phyloP scores from a whole-genome alignment of 345 rosid genomes.

The Euphorbia peplus region DNA sequence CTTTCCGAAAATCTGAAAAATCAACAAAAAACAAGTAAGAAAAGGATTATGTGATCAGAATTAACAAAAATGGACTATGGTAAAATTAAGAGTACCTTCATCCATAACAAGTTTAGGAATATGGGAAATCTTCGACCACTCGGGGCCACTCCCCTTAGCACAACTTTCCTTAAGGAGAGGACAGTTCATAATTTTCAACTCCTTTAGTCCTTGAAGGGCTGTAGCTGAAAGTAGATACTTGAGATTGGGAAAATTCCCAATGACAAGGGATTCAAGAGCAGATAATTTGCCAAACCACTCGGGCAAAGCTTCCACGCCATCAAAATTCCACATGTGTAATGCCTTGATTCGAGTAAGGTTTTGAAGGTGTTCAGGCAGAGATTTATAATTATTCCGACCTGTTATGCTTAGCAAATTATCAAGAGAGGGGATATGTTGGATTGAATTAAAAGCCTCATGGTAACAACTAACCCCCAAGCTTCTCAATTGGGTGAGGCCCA shows the following conservation, averaged over 20 bases:
- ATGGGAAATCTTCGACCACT: conserved; percentile 7
- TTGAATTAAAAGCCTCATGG: neutral
- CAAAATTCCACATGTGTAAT: neutral
- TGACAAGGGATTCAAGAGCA: neutral
- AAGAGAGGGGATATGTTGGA: neutral
- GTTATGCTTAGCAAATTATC: neutral
- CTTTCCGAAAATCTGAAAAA: no score
- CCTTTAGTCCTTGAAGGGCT: neutral
- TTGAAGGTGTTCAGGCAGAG: conserved; percentile 13
- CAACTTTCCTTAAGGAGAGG: neutral
- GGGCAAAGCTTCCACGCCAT: conserved; percentile 12
- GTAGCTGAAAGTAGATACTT: conserved; percentile 1
- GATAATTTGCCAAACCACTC: conserved; percentile 13
- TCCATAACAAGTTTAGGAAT: neutral
- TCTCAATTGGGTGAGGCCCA: no score
- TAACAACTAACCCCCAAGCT: no score
- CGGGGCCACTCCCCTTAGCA: neutral
- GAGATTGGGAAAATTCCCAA: neutral
- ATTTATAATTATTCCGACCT: conserved; percentile 10
- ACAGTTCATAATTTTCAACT: neutral
- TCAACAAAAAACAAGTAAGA: no score
- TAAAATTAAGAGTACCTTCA: neutral
- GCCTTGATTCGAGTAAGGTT: neutral
- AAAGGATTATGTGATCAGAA: no score
- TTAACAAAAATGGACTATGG: no score